Base-by-base conservation (phyloP, 164 flowering plant genomes). In the Cinnamomum chago region DNA sequence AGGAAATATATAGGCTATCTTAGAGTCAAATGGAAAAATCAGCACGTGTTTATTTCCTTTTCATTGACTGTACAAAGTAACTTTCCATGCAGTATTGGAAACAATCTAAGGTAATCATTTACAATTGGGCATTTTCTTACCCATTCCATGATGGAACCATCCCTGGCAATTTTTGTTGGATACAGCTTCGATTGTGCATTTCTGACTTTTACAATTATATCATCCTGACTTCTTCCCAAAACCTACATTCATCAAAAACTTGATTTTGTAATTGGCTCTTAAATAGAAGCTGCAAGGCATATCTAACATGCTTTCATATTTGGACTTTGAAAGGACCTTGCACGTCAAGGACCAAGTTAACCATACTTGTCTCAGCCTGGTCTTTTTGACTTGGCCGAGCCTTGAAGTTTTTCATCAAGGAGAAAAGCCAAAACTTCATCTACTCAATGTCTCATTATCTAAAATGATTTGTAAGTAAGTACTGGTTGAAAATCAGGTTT, bases 91-190 rank as follows among this genome's bases (percentile, higher is more conserved):
- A 55, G 13, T 67, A 14, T 23, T 14, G 55, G 58, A 74, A 25
- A 47, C 47, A 62, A 25, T 10, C 18, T 5, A 72, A 47, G 22
- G 12, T 67, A 30, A 15, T 27, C 15, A 28, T 30, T 30, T 1
- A 13, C n/a, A 68, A 11, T 73, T 18, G 65, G 73, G 52, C 14
- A 24, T 69, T 65, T 11, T 33, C 84, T 76, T 78, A 92, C 98
- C 99, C 99, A 95, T 85, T 95, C 99, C 97, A 93, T 85, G 66
- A 95, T 84, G 65, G 99, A 84, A 72, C 97, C 96, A 87, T 95
- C 97, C 76, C 85, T 84, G 68, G 96, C 90, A 68, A 93, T 86
- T 81, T 80, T 89, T 65, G 85, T 85, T 11, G 98, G 97, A 72
- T 40, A 68, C 55, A 95, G 91, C 75, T 76, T 88, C 67, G 81